Percentiles rank a stretch among this genome's conserved stretches.
These are phyloP conservation scores for Geotrichum histeridarum DNA, from an alignment of 1,139 yeast species.

Conservation along the genomic window DNA sequence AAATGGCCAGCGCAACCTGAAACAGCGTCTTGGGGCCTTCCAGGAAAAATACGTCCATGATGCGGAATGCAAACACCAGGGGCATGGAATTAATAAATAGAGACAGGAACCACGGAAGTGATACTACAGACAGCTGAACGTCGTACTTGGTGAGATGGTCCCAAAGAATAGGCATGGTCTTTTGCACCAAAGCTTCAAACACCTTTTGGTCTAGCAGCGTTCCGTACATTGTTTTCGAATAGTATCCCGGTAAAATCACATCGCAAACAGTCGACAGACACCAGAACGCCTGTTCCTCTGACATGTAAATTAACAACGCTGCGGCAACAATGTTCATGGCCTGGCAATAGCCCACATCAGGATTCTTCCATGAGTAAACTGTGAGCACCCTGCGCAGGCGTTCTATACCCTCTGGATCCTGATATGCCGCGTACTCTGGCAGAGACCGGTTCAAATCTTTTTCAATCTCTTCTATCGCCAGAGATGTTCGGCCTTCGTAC, in stretches of 20 bases:
- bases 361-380: conserved; percentile 95
- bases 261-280: conserved; percentile 79
- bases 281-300: conserved; percentile 98
- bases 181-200: conserved; percentile 82
- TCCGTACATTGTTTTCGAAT: conserved; percentile 97
- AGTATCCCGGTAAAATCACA: conserved; percentile 85
- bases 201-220: conserved; percentile 90
- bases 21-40: conserved; percentile 88
- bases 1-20: conserved; percentile 86
- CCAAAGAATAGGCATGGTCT: conserved; percentile 85
- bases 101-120: conserved; percentile 94
- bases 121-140: conserved; percentile 89
- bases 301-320: conserved; percentile 84
- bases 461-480: conserved; percentile 94
- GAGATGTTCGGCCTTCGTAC: conserved; percentile 58
- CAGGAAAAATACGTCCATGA: conserved; percentile 83
- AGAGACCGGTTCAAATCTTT: conserved; percentile 89
- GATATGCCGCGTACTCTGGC: conserved; percentile 96
- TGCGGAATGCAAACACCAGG: conserved; percentile 82
- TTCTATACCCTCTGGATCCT: conserved; percentile 74
- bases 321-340: conserved; percentile 99
- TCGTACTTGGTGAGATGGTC: conserved; percentile 73
- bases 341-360: conserved; percentile 96
- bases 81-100: conserved; percentile 92
- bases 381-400: conserved; percentile 81